Conservation (phyloP, 345 rosid genomes). For the Turritis glabra region DNA sequence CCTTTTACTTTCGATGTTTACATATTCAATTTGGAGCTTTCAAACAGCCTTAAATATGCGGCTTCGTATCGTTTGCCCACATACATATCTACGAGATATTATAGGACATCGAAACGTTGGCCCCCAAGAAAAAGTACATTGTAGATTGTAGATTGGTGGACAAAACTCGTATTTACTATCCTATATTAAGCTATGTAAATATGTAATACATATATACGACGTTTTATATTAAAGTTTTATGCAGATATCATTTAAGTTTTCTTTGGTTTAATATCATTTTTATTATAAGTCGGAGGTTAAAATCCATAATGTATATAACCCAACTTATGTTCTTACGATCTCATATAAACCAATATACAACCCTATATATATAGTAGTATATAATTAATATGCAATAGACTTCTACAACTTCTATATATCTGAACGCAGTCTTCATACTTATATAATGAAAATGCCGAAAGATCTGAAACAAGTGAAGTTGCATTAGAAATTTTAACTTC, state of each 20-base stretch:
- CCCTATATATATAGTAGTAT: background rate
- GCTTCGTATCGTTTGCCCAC: slow-evolving; percentile 19
- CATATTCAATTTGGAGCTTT: slow-evolving; percentile 18
- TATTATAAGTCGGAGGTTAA: background rate
- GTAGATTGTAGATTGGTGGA: no score
- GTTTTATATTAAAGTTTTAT: no score
- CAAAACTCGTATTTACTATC: background rate
- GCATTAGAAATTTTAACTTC: background rate
- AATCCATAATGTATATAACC: background rate
- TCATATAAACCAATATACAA: background rate
- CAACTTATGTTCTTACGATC: background rate
- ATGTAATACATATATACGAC: no score
- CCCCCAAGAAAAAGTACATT: background rate
- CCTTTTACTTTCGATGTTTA: slow-evolving; percentile 23
- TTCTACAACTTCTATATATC: background rate
- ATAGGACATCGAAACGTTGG: background rate
- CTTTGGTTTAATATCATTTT: background rate
- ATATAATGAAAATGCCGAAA: background rate
- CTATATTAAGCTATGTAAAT: background rate
- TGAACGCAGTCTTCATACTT: background rate
- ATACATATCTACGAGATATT: slow-evolving; percentile 9
- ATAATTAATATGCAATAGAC: background rate
- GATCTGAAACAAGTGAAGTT: background rate
- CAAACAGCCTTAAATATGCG: slow-evolving; percentile 17
- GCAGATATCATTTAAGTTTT: background rate